Evolutionary conservation across 2,329 filamentous ascomycete species (phyloP).

Genomic region (Colletotrichum siamense): DNA sequence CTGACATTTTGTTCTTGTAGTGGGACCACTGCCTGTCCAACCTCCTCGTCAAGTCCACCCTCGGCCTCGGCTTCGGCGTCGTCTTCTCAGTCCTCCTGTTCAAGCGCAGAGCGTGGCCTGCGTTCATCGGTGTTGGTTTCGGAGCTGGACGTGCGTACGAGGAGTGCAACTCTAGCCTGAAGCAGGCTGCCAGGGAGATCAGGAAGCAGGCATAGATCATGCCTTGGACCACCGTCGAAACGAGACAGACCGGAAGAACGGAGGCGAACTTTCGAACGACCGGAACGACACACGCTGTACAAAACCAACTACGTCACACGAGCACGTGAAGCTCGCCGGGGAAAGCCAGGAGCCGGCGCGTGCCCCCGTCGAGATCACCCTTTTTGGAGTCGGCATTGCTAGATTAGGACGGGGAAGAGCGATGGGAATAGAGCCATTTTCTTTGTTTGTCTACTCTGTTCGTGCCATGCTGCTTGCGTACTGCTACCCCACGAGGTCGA

Average conservation of each 20-base stretch:
- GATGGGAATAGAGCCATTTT: constrained; percentile 23
- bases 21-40: constrained; percentile 99
- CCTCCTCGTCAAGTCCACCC: constrained; percentile 92
- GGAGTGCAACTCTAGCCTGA: constrained; percentile 88
- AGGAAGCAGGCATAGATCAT: constrained; percentile 53
- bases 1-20: constrained; percentile 51
- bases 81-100: constrained; percentile 98
- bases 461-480: not conserved
- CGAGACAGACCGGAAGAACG: constrained; percentile 20
- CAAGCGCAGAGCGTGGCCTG: constrained; percentile 97
- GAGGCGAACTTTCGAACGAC: constrained; percentile 21
- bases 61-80: constrained; percentile 96
- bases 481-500: not conserved
- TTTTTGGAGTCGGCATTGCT: constrained; percentile 8
- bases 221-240: not conserved
- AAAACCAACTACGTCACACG: constrained; percentile 25
- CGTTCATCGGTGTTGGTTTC: constrained; percentile 93
- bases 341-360: constrained; percentile 9
- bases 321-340: constrained; percentile 16
- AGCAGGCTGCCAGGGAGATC: constrained; percentile 64
- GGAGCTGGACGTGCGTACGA: constrained; percentile 97
- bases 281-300: constrained; percentile 32
- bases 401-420: constrained; percentile 16
- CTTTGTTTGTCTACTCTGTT: constrained; percentile 14
- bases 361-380: not conserved